Conservation (phyloP, 495 filamentous ascomycete species). For the Penicillium cataractarum region DNA sequence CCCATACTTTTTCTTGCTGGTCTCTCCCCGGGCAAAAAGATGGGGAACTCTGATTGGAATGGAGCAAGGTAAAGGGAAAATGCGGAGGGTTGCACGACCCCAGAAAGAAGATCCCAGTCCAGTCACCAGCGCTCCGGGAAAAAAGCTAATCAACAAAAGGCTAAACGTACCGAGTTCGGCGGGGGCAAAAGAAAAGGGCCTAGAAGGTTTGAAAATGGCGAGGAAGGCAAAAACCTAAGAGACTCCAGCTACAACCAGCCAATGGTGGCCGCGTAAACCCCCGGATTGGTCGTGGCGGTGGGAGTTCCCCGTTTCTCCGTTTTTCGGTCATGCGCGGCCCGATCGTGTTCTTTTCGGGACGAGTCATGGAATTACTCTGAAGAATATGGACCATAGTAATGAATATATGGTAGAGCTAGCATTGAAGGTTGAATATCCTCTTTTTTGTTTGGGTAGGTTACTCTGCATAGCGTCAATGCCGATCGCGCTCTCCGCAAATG, state of each 20-base stretch:
- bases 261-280: neutral
- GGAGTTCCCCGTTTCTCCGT: neutral
- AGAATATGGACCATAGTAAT: neutral
- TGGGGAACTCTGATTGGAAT: neutral
- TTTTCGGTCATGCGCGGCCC: neutral
- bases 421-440: neutral
- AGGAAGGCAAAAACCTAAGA: neutral
- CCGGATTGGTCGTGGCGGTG: neutral
- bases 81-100: neutral
- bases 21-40: neutral
- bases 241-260: neutral
- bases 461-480: neutral
- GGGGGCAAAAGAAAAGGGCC: neutral
- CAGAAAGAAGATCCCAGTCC: neutral
- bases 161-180: slow-evolving; percentile 1
- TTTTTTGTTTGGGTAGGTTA: neutral
- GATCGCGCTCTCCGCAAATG: neutral
- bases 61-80: neutral
- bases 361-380: neutral
- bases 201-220: neutral
- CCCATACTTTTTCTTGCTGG: neutral
- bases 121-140: neutral
- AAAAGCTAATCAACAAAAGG: neutral
- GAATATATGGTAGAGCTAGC: neutral
- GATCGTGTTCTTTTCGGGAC: neutral